Base-by-base conservation (phyloP, 495 filamentous ascomycete species). In the Pyrenula aspistea region DNA sequence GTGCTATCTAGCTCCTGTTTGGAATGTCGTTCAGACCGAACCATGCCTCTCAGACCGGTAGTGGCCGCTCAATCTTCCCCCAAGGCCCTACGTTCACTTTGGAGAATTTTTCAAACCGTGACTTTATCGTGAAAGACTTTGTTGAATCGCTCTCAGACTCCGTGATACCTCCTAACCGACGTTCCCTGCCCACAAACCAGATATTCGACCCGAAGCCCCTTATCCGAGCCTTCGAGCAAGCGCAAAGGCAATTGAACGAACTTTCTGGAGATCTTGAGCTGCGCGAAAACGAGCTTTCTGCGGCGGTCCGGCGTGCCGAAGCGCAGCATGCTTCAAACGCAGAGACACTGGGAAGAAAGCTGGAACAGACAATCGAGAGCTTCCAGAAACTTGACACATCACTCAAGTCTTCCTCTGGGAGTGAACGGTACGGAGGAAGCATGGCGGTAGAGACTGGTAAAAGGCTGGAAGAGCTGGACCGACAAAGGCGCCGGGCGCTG, bases 111-210 rank as follows among this genome's bases (percentile, higher is more conserved):
- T 92, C 89, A 51, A 71, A 74, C 56, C 77, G 77, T 21, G 93
- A 96, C 72, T 99, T 96, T 71, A 95, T 97, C 60, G 94, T 96
- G 58, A 89, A 93, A 64, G 94, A 97, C 69, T 97, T 99, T 63
- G 83, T 99, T 59, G 94, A 99, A 65, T 76, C 84, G 10, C 87
- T 99, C 58, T 92, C 92, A 55, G 92, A 96, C 55, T 86, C 74
- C 54, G 86, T 91, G 25, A 77, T 88, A 31, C 84, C 91, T 25
- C 65, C 72, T 12, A 84, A 79, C 61, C 88, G 92, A 55, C 86
- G 88, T 53, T 95, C 91, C 19, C 82, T 74, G 56, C 75, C 75
- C 12, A 61, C 81, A 36, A 82, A 81, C 56, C 81, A 85, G 66
- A 83, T 88, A 52, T 99, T 99, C 66, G 94, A 99, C 66, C 94